Evolutionary conservation across 176 grass and related monocot species (phyloP), one percentile per base, ranked within the genome.

Genomic region (Guadua angustifolia): DNA sequence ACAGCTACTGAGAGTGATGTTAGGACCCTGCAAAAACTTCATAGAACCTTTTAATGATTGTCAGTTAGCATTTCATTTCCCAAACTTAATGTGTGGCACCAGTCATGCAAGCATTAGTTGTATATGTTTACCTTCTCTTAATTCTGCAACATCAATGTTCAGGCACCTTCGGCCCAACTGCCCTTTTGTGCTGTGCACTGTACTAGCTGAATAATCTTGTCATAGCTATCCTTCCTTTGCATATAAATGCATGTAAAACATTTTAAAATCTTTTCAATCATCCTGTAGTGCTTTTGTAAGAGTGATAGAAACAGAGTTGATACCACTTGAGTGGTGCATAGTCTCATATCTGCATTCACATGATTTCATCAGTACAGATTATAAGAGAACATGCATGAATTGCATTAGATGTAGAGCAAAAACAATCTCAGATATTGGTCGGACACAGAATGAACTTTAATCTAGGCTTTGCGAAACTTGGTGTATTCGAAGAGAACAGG

Each of bases 151-250:
- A 16, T 24, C 9, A 21, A 13, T 12, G 18, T 40, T 39, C 38
- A 40, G 9, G 39, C 7, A 19, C 18, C 66, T 69, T 43, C 4
- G 4, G 39, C 16, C 4, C n/a, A 25, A 33, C 59, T 61, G 40
- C 40, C 3, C 53, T 58, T 42, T 13, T 46, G 21, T 64, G 3
- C n/a, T 82, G 24, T 62, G 13, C 59, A 36, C 25, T 32, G 24
- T 73, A 15, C 19, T 50, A 63, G 56, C 46, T 74, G 50, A 64
- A 71, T 44, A 72, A 61, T 72, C 3, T 61, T 46, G 25, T 71
- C 38, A 71, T 14, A 56, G 19, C 53, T 56, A 9, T 49, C 12
- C 21, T 26, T 75, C 5, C 44, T 74, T 55, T 25, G 21, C 17
- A 19, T 66, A 33, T 72, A 72, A 49, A 29, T 50, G 44, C 6